Evolutionary conservation across 2,329 filamentous ascomycete species (phyloP).

Genomic region (Arthrobotrys entomopaga): DNA sequence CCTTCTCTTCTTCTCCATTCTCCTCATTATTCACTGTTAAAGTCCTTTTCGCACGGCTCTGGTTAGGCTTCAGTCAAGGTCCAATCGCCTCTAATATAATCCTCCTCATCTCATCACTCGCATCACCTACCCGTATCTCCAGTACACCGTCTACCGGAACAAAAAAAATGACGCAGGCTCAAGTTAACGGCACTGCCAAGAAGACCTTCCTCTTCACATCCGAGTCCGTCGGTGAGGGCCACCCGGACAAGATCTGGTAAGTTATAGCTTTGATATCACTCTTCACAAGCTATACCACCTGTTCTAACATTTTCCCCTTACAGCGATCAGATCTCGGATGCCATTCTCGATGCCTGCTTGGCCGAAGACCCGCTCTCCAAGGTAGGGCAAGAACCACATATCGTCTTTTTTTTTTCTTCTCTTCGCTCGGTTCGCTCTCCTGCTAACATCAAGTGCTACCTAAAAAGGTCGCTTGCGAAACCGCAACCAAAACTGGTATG

Average conservation of each 20-base stretch:
- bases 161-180: conserved; percentile 48
- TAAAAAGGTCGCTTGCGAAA: conserved; percentile 86
- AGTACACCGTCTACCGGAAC: background rate
- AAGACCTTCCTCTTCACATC: conserved; percentile 89
- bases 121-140: conserved; percentile 11
- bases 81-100: conserved; percentile 46
- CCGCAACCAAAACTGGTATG: conserved; percentile 96
- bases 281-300: conserved; percentile 57
- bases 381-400: conserved; percentile 62
- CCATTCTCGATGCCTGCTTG: conserved; percentile 97
- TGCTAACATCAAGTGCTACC: conserved; percentile 24
- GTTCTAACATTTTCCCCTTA: conserved; percentile 18
- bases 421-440: conserved; percentile 31
- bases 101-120: conserved; percentile 19
- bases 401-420: too few species aligned
- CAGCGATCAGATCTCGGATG: conserved; percentile 94
- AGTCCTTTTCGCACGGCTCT: conserved; percentile 26
- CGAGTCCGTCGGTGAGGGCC: conserved; percentile 88
- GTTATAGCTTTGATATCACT: conserved; percentile 57
- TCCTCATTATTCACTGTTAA: conserved; percentile 2
- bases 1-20: conserved; percentile 19
- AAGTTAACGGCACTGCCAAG: conserved; percentile 54
- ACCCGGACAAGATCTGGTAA: conserved; percentile 93
- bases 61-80: conserved; percentile 47
- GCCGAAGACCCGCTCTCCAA: conserved; percentile 95